Conservation (phyloP, 176 grass and related monocot genomes). For the Musa acuminata region DNA sequence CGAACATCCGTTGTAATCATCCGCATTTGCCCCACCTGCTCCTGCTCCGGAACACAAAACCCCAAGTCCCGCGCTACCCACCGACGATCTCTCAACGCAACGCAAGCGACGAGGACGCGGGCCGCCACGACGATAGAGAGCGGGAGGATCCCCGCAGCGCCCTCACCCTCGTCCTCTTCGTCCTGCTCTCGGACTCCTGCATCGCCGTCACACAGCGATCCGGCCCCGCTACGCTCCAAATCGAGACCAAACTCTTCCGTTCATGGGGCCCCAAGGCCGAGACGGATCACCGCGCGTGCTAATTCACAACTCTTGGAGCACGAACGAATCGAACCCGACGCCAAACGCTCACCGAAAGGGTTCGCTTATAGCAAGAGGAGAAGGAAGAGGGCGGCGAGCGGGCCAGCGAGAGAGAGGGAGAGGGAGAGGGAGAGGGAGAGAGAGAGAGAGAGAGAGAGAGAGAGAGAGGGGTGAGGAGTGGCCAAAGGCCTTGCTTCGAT, state of each 20-base stretch:
- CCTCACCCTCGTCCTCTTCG: too few species aligned
- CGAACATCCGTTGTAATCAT: slow-evolving; percentile 6
- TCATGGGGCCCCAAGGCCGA: too few species aligned
- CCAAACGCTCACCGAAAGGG: not conserved
- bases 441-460: not conserved
- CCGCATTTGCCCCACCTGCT: slow-evolving; percentile 37
- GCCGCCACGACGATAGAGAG: not conserved
- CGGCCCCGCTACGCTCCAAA: too few species aligned
- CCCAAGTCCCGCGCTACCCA: slow-evolving; percentile 10
- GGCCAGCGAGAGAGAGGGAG: too few species aligned
- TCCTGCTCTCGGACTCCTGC: too few species aligned
- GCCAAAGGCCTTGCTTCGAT: not conserved
- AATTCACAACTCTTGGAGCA: too few species aligned
- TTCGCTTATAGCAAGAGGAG: not conserved
- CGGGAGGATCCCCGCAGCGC: too few species aligned
- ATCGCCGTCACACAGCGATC: too few species aligned
- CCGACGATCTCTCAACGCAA: slow-evolving; percentile 5
- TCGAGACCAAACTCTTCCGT: too few species aligned
- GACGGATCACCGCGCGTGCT: too few species aligned
- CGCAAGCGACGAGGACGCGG: not conserved
- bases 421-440: too few species aligned
- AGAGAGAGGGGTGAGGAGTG: not conserved
- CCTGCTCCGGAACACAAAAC: slow-evolving; percentile 5
- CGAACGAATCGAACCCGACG: not conserved
- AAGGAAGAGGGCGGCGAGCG: too few species aligned